Percentiles rank a stretch among this genome's conserved stretches.
phyloP scores from a whole-genome alignment of 176 grass and related monocot species.

The Eragrostis curvula region DNA sequence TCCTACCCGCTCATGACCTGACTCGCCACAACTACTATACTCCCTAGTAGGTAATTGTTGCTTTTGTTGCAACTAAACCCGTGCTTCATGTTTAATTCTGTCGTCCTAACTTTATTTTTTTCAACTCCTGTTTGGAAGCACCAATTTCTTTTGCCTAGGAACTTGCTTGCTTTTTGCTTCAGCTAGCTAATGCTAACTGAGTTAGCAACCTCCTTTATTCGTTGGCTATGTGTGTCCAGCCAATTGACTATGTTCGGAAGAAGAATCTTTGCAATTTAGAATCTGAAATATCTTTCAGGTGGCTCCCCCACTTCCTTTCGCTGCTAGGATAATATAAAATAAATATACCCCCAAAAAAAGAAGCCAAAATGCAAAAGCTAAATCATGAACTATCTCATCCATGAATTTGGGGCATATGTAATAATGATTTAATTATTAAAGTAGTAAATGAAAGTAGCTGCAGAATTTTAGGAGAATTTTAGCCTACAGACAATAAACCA shows the following conservation, averaged over 20 bases:
- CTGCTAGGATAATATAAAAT: slow-evolving; percentile 25
- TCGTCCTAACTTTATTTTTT: slow-evolving; percentile 16
- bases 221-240: background rate
- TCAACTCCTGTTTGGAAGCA: slow-evolving; percentile 17
- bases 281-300: slow-evolving; percentile 36
- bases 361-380: background rate
- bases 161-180: slow-evolving; percentile 32
- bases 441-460: background rate
- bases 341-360: too few relatives aligned
- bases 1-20: background rate
- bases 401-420: background rate
- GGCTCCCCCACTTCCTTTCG: background rate
- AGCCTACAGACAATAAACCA: background rate
- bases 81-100: background rate
- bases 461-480: background rate
- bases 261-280: slow-evolving; percentile 14
- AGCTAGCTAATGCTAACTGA: slow-evolving; percentile 20
- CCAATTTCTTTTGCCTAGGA: slow-evolving; percentile 16
- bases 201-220: slow-evolving; percentile 19
- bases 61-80: slow-evolving; percentile 35
- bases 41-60: background rate
- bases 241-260: slow-evolving; percentile 31
- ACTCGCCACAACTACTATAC: background rate
- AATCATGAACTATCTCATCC: too few relatives aligned
- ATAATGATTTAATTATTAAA: background rate